These are phyloP conservation scores for Pestalotiopsis sp. DNA, from an alignment of 2,329 filamentous ascomycete genomes.

Conservation along the genomic window DNA sequence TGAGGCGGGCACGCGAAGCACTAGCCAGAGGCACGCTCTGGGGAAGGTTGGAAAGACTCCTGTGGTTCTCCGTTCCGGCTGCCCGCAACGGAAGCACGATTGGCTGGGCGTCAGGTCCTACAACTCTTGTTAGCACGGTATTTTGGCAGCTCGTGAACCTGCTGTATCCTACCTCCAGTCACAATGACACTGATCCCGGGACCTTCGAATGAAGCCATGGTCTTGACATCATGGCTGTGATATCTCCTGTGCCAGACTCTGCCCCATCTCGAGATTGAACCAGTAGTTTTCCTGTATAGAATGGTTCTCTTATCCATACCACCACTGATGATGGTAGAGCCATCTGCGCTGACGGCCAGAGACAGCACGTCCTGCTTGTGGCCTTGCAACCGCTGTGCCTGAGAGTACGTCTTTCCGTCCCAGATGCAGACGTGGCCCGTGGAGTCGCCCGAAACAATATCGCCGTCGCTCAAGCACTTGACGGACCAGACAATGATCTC, in stretches of 20 bases:
- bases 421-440: conserved; percentile 92
- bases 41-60: conserved; percentile 80
- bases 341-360: conserved; percentile 80
- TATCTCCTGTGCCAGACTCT: conserved; percentile 85
- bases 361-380: conserved; percentile 91
- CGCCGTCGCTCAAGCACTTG: conserved; percentile 82
- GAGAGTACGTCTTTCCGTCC: conserved; percentile 89
- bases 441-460: conserved; percentile 93
- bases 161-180: conserved; percentile 72
- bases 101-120: conserved; percentile 83
- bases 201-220: conserved; percentile 88
- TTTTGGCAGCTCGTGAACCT: background rate
- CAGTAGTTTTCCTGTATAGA: conserved; percentile 71
- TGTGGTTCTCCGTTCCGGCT: conserved; percentile 78
- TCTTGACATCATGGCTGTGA: conserved; percentile 93
- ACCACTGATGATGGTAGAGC: conserved; percentile 81
- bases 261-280: conserved; percentile 71
- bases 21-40: conserved; percentile 75
- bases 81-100: conserved; percentile 79
- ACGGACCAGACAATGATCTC: conserved; percentile 93
- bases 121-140: conserved; percentile 32
- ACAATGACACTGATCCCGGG: conserved; percentile 83
- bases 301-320: conserved; percentile 90
- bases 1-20: conserved; percentile 71
- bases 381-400: conserved; percentile 81